Evolutionary conservation across 2,329 filamentous ascomycete genomes (phyloP), one percentile per base, ranked within the genome.

Genomic region (Metarhizium sp.): DNA sequence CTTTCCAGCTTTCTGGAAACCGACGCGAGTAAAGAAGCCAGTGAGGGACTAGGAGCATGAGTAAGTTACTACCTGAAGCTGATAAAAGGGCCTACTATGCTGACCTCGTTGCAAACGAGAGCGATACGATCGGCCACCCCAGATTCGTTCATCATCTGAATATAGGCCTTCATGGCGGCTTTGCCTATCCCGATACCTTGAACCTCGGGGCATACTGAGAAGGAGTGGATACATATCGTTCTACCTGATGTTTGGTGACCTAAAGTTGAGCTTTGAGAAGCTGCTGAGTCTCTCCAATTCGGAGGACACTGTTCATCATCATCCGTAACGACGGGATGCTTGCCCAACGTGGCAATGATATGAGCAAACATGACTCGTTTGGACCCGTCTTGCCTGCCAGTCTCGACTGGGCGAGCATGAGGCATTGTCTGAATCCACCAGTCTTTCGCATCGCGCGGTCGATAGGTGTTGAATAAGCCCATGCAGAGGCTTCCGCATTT

Each of bases 141-240:
- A 2, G 86, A 81, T 58, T 82, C 80, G 64, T 82, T 84, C 71
- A 94, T 86, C 53, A 88, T 81, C 67, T 92, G 85, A 45, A 58
- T 40, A 16, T 58, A 58, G 30, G 56, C 56, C 32, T 56, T 58
- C 43, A 95, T 76, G 57, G 95, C 73, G 20, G 86, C 83, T 59
- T 80, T 84, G 16, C 88, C 92, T 2, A 95, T 75, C 1, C 89
- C 87, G 56, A 84, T 82, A 38, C 82, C 78, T 60, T 94, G 89
- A 55, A 90, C 82, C 57, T 85, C 81, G 1, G 89, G 90, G 54
- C 87, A 77, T 6, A 96, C 85, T 18, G 88, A 89, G 5, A 96
- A 77, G 0, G 88, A 92, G 71, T 96, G 92, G 51, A 96, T 73
- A 55, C 84, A 89, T 55, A 96, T 78, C 0, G 89, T 95, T 47